These are phyloP conservation scores for Saraca asoca DNA, from an alignment of 331 rosid species.

Conservation along the genomic window DNA sequence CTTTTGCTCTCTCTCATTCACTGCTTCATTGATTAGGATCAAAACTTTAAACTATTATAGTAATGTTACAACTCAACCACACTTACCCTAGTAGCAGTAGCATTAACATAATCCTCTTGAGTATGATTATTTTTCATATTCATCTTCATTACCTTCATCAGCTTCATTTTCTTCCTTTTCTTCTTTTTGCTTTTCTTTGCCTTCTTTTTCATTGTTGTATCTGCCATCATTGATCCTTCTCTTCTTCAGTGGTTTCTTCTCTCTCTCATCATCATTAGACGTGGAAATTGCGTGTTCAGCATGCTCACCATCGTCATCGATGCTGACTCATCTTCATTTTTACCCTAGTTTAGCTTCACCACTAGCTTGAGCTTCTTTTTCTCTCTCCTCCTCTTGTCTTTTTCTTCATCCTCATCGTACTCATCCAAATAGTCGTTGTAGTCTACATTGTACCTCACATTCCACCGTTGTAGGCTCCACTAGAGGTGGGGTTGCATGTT, in stretches of 20 bases:
- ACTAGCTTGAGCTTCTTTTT: constrained; percentile 89
- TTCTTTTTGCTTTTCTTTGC: constrained; percentile 39
- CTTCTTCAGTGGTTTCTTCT: constrained; percentile 49
- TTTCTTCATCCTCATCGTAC: constrained; percentile 75
- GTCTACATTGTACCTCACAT: constrained; percentile 76
- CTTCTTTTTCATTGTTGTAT: constrained; percentile 39
- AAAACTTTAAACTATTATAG: constrained; percentile 12
- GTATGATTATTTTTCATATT: constrained; percentile 37
- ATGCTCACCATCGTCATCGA: constrained; percentile 48
- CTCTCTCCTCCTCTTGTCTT: constrained; percentile 58
- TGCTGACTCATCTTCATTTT: constrained; percentile 40
- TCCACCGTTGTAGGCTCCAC: constrained; percentile 77
- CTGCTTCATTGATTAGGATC: background rate
- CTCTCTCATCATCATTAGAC: constrained; percentile 45
- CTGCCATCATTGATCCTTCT: constrained; percentile 46
- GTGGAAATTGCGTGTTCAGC: constrained; percentile 45
- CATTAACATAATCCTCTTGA: constrained; percentile 15
- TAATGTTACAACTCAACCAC: background rate
- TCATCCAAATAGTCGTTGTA: constrained; percentile 68
- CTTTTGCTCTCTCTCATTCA: background rate
- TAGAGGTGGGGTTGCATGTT: constrained; percentile 47
- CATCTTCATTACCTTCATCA: constrained; percentile 48
- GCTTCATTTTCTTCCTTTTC: constrained; percentile 27
- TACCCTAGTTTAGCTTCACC: constrained; percentile 65
- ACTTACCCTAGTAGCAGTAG: constrained; percentile 34